Conservation (phyloP, 305 asterid genomes). For the Coffea humblotiana region DNA sequence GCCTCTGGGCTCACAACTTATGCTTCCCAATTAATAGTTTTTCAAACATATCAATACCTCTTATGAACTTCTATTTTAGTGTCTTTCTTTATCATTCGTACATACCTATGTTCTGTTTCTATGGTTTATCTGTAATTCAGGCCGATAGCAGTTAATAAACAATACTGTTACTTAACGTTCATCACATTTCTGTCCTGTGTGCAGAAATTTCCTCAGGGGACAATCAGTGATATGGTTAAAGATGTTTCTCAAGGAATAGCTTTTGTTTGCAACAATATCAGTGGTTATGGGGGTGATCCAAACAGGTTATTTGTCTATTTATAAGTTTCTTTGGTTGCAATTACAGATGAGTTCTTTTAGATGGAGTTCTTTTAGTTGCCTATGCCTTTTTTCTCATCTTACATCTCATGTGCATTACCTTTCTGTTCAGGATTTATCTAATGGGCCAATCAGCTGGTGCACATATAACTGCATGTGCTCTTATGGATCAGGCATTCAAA, state of each 20-base stretch:
- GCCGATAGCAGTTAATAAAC: neutral
- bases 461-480: slow-evolving; percentile 90
- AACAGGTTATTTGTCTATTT: slow-evolving; percentile 46
- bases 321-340: neutral
- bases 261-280: slow-evolving; percentile 58
- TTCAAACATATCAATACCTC: neutral
- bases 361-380: slow-evolving; percentile 4
- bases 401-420: neutral
- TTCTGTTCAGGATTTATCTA: slow-evolving; percentile 67
- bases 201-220: slow-evolving; percentile 99
- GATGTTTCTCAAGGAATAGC: slow-evolving; percentile 86
- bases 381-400: neutral
- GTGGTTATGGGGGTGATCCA: slow-evolving; percentile 91
- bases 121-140: neutral
- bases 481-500: slow-evolving; percentile 76
- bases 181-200: slow-evolving; percentile 19
- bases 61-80: neutral
- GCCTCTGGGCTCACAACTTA: neutral
- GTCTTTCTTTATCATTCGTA: neutral
- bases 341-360: neutral
- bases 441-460: slow-evolving; percentile 99
- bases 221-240: slow-evolving; percentile 87
- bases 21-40: neutral
- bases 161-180: neutral
- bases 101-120: neutral